Percentiles rank a stretch among this genome's conserved stretches.
Conservation (phyloP, 208 protist genomes). For the Leishmania gerbilli region DNA sequence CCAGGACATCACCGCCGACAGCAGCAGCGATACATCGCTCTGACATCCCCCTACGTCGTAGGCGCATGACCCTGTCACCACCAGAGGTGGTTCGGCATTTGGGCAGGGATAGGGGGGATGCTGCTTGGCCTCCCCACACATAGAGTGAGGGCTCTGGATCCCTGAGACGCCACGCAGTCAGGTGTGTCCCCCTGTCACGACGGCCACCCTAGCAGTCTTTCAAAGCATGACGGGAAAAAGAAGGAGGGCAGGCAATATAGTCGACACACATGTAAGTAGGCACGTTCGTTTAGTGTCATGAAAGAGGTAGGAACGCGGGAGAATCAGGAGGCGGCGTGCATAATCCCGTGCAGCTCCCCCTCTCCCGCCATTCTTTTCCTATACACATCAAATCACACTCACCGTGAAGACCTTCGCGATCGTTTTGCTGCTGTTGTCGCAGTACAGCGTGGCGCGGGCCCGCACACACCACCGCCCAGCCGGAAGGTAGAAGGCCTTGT, state of each 20-base stretch:
- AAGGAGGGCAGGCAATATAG: not conserved
- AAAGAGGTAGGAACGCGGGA: not conserved
- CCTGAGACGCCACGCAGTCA: not conserved
- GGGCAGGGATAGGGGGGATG: not conserved
- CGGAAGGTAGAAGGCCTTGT: constrained; percentile 57
- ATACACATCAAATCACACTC: constrained; percentile 28
- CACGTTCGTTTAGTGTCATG: not conserved
- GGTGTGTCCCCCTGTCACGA: not conserved
- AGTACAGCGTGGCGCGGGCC: constrained; percentile 39
- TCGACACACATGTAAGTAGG: not conserved
- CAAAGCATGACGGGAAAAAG: not conserved
- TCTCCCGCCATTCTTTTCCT: not conserved
- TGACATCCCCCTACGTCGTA: not conserved
- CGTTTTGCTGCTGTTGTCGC: constrained; percentile 40
- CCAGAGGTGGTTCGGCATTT: not conserved
- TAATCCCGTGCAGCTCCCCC: not conserved
- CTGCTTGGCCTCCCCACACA: not conserved
- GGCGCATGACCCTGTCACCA: not conserved
- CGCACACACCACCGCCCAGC: constrained; percentile 82
- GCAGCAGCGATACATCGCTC: not conserved
- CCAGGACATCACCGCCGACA: no score
- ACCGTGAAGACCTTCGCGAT: constrained; percentile 75
- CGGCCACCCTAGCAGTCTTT: not conserved
- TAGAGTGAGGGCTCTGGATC: not conserved
- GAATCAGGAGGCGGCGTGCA: not conserved